Evolutionary conservation across 148 eudicot species (phyloP).

Genomic region (Persicaria maculosa): DNA sequence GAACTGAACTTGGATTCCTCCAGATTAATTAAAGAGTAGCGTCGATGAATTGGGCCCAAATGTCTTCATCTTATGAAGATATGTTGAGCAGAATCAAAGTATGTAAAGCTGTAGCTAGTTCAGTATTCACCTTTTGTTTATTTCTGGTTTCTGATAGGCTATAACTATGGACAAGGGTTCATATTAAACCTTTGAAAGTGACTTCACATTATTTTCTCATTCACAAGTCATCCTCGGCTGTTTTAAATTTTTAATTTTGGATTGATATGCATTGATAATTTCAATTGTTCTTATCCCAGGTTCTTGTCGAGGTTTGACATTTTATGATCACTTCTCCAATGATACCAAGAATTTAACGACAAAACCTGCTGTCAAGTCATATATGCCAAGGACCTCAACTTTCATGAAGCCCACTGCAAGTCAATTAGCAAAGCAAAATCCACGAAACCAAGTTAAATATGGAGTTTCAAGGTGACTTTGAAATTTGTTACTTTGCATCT

Average conservation of each 20-base stretch:
- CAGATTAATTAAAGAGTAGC: background rate
- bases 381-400: conserved; percentile 61
- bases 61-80: too few relatives aligned
- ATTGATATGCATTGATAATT: background rate
- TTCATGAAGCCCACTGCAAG: conserved; percentile 94
- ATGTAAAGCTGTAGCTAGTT: too few relatives aligned
- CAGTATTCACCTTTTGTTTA: background rate
- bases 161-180: background rate
- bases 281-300: conserved; percentile 18
- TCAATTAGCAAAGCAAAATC: conserved; percentile 86
- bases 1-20: background rate
- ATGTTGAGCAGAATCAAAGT: too few relatives aligned
- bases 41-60: background rate
- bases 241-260: background rate
- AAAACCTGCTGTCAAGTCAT: conserved; percentile 33
- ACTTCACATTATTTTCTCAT: too few relatives aligned
- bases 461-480: conserved; percentile 39
- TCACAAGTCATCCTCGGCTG: background rate
- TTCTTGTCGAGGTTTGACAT: conserved; percentile 39
- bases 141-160: background rate
- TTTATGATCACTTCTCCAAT: conserved; percentile 33
- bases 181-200: too few relatives aligned
- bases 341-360: conserved; percentile 29
- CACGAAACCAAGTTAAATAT: conserved; percentile 32
- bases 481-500: background rate